Percentiles rank a stretch among this genome's conserved stretches.
Evolutionary conservation across 345 rosid genomes (phyloP).

Genomic region (Psidium guajava): DNA sequence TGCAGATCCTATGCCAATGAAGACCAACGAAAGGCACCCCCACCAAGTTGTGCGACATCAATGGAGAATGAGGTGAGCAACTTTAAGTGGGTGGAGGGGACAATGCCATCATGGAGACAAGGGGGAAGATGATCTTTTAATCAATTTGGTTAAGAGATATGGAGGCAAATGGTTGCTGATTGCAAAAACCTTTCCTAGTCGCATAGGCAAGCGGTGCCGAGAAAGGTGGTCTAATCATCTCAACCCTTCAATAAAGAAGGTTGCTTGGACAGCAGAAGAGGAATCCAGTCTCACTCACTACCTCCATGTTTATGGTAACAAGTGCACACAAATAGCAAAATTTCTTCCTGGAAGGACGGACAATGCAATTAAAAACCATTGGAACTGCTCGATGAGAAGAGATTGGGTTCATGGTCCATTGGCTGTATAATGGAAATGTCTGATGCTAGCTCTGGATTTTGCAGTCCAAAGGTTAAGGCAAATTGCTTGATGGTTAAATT

Average conservation of each 20-base stretch:
- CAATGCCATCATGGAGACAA: too few species aligned
- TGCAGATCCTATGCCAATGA: too few species aligned
- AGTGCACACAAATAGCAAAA: slow-evolving; percentile 40
- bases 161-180: slow-evolving; percentile 37
- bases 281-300: slow-evolving; percentile 18
- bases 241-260: slow-evolving; percentile 37
- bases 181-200: slow-evolving; percentile 34
- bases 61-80: too few species aligned
- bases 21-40: too few species aligned
- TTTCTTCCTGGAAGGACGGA: slow-evolving; percentile 49
- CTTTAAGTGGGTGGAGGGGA: too few species aligned
- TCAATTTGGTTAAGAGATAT: slow-evolving; percentile 13
- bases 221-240: slow-evolving; percentile 66
- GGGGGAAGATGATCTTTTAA: too few species aligned
- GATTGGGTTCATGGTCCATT: slow-evolving; percentile 13
- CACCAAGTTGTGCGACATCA: too few species aligned
- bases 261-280: slow-evolving; percentile 44
- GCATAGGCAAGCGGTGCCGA: slow-evolving; percentile 49
- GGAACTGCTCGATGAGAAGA: slow-evolving; percentile 43
- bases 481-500: neutral
- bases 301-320: slow-evolving; percentile 35
- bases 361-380: slow-evolving; percentile 47
- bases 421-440: neutral
- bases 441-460: neutral
- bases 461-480: neutral